These are phyloP conservation scores for Termitomyces sp. DNA, from an alignment of 768 basidiomycete species.

Conservation along the genomic window DNA sequence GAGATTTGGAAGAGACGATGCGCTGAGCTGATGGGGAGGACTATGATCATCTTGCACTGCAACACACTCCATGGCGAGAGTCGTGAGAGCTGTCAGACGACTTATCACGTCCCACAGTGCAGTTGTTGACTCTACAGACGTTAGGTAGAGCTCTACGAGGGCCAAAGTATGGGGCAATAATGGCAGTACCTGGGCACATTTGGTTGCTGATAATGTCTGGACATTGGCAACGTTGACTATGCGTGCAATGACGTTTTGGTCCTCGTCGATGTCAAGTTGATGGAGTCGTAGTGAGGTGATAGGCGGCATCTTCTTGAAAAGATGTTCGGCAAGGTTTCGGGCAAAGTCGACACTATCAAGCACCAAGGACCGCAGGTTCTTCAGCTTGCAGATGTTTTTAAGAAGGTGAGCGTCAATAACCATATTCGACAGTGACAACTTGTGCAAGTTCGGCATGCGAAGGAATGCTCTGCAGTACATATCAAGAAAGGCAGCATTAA, in stretches of 20 bases:
- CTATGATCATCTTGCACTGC: neutral
- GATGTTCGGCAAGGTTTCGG: neutral
- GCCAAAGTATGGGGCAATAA: constrained; percentile 2
- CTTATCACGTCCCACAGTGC: constrained; percentile 8
- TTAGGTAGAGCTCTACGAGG: constrained; percentile 3
- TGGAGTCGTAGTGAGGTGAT: constrained; percentile 9
- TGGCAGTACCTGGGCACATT: neutral
- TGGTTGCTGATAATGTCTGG: neutral
- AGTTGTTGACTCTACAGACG: neutral
- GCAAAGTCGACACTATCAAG: neutral
- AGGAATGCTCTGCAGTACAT: constrained; percentile 16
- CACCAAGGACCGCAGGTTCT: constrained; percentile 3
- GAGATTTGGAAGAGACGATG: constrained; percentile 13
- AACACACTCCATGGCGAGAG: constrained; percentile 1
- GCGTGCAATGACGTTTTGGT: neutral
- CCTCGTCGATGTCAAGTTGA: neutral
- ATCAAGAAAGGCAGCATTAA: constrained; percentile 7
- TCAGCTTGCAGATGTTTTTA: constrained; percentile 13
- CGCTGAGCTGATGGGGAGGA: neutral
- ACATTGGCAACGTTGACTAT: constrained; percentile 3
- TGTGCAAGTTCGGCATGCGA: constrained; percentile 17
- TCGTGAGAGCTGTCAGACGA: constrained; percentile 1
- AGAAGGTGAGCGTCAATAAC: constrained; percentile 7
- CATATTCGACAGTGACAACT: constrained; percentile 1
- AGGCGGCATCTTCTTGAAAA: neutral